Conservation (phyloP, 179 eudicot genomes). For the Actinidia polygama region DNA sequence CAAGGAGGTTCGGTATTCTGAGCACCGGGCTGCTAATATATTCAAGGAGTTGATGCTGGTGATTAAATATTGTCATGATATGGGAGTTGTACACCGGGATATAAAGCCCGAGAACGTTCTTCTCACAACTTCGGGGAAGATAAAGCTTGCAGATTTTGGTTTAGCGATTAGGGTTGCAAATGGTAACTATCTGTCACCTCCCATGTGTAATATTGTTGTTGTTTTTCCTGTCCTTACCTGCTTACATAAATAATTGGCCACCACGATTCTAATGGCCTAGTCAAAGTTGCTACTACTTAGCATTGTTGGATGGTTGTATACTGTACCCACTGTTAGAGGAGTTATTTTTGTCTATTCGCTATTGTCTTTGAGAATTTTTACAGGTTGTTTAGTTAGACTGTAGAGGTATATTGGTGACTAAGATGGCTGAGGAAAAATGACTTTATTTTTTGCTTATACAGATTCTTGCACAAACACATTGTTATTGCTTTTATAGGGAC, state of each 20-base stretch:
- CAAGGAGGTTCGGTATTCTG: conserved; percentile 63
- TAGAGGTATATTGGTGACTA: too few relatives aligned
- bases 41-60: conserved; percentile 80
- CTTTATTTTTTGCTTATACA: neutral
- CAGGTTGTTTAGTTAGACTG: too few relatives aligned
- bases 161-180: conserved; percentile 78
- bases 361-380: neutral
- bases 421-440: neutral
- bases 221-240: neutral
- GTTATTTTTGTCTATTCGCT: neutral
- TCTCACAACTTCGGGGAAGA: conserved; percentile 68
- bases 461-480: neutral
- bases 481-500: neutral
- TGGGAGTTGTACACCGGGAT: conserved; percentile 97
- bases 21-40: conserved; percentile 80
- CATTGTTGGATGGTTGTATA: neutral
- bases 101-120: conserved; percentile 96
- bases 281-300: too few relatives aligned
- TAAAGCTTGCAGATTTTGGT: conserved; percentile 96
- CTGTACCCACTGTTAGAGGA: neutral
- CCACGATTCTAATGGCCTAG: too few relatives aligned
- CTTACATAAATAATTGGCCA: too few relatives aligned
- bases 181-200: conserved; percentile 43
- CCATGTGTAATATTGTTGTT: neutral
- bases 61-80: conserved; percentile 90